These are phyloP conservation scores for Trypanosoma caninum DNA, from an alignment of 208 protist genomes.

Conservation along the genomic window DNA sequence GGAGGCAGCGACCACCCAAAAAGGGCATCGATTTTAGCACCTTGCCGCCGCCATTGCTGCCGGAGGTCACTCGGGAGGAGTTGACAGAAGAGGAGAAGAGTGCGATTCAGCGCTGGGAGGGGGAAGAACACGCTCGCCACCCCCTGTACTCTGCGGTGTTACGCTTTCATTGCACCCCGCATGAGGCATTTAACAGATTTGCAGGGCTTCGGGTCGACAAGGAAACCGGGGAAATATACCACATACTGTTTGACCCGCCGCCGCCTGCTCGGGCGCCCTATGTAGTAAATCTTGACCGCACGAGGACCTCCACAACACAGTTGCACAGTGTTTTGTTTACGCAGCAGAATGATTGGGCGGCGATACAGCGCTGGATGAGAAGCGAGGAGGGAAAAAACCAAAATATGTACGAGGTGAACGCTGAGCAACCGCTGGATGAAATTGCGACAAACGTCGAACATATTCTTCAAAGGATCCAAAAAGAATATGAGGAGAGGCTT, in stretches of 20 bases:
- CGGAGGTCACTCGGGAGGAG: constrained; percentile 42
- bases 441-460: constrained; percentile 31
- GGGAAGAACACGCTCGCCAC: constrained; percentile 28
- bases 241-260: constrained; percentile 77
- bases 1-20: constrained; percentile 32
- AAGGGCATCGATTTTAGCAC: constrained; percentile 56
- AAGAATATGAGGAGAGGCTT: constrained; percentile 31
- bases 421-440: constrained; percentile 32
- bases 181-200: constrained; percentile 75
- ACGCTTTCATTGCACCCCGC: constrained; percentile 56
- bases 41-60: constrained; percentile 72
- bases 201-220: constrained; percentile 76
- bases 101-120: constrained; percentile 41
- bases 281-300: constrained; percentile 65
- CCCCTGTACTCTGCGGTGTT: constrained; percentile 49
- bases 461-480: constrained; percentile 28
- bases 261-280: constrained; percentile 62
- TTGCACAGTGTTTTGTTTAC: constrained; percentile 65
- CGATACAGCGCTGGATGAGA: constrained; percentile 48
- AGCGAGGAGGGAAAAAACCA: constrained; percentile 16
- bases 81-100: constrained; percentile 35
- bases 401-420: constrained; percentile 61
- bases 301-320: constrained; percentile 49
- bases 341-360: constrained; percentile 53
- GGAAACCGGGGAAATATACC: constrained; percentile 76